phyloP scores from a whole-genome alignment of 768 basidiomycete genomes.

The Lactarius sp. region DNA sequence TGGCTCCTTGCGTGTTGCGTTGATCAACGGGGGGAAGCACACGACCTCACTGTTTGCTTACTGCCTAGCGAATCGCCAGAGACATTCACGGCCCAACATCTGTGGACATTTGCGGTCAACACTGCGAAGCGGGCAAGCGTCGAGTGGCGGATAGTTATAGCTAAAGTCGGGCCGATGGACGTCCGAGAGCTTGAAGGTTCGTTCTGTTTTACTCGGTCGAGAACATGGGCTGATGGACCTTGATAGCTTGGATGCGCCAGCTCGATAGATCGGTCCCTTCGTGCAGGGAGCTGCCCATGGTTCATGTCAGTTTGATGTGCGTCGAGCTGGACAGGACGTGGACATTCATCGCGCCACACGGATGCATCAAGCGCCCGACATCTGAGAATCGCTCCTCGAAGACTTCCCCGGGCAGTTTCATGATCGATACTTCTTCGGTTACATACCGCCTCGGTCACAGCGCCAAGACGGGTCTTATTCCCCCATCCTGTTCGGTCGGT shows the following conservation, averaged over 20 bases:
- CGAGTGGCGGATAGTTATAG: conserved; percentile 76
- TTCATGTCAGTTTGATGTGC: conserved; percentile 58
- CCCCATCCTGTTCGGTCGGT: conserved; percentile 4
- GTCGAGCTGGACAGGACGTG: conserved; percentile 57
- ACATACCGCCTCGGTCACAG: conserved; percentile 22
- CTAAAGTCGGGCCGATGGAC: conserved; percentile 60
- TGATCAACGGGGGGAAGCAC: conserved; percentile 74
- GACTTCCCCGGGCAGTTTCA: conserved; percentile 31
- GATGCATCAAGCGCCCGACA: conserved; percentile 25
- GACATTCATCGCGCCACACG: conserved; percentile 44
- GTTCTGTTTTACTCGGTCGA: conserved; percentile 26
- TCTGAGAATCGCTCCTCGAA: conserved; percentile 33
- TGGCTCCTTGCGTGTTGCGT: conserved; percentile 75
- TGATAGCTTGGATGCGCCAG: conserved; percentile 61
- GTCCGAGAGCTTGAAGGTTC: conserved; percentile 61
- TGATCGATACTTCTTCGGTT: conserved; percentile 40
- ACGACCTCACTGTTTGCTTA: conserved; percentile 64
- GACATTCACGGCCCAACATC: conserved; percentile 47
- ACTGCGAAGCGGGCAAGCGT: conserved; percentile 62
- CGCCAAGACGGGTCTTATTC: conserved; percentile 4
- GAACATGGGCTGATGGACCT: neutral
- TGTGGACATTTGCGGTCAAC: conserved; percentile 66
- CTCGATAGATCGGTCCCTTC: conserved; percentile 40
- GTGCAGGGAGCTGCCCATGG: conserved; percentile 41
- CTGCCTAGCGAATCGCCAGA: conserved; percentile 48